Conservation (phyloP, 2,329 filamentous ascomycete genomes). For the Penicillium sp. region DNA sequence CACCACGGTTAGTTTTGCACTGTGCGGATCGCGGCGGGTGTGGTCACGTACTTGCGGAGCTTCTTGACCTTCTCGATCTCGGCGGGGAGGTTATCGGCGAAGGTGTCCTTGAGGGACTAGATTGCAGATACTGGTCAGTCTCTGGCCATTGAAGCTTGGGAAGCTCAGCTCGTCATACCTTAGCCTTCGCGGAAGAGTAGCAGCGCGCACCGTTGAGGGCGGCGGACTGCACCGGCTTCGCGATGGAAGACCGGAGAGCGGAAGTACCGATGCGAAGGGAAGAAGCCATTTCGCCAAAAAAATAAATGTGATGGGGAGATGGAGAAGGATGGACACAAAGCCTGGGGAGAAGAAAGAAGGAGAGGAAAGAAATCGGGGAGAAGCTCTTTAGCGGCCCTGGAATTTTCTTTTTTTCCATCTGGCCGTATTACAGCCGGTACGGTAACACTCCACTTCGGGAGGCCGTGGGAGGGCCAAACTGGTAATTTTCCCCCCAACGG, state of each 20-base stretch:
- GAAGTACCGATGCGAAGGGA: constrained; percentile 78
- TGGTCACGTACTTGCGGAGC: constrained; percentile 77
- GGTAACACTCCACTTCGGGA: constrained; percentile 21
- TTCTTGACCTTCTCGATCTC: constrained; percentile 99
- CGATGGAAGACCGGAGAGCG: constrained; percentile 75
- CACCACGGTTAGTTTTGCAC: constrained; percentile 18
- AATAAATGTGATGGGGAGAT: constrained; percentile 19
- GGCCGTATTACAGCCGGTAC: constrained; percentile 38
- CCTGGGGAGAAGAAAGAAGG: constrained; percentile 36
- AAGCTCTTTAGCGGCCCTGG: constrained; percentile 29
- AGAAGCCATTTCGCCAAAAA: constrained; percentile 71
- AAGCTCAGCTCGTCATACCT: constrained; percentile 57
- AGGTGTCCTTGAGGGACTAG: constrained; percentile 96
- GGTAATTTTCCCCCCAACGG: constrained; percentile 31
- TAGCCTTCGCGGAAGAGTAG: constrained; percentile 86
- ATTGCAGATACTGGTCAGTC: constrained; percentile 27
- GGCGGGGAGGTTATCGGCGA: constrained; percentile 90
- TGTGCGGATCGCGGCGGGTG: constrained; percentile 5
- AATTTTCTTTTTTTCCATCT: constrained; percentile 36
- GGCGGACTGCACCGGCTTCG: constrained; percentile 68
- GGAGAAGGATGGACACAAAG: constrained; percentile 35
- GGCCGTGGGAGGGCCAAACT: constrained; percentile 14
- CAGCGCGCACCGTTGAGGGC: constrained; percentile 82
- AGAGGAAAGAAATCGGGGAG: constrained; percentile 31
- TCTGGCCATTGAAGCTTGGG: constrained; percentile 14